These are phyloP conservation scores for Aspergillus niger DNA, from an alignment of 2,329 filamentous ascomycete species.

Conservation along the genomic window DNA sequence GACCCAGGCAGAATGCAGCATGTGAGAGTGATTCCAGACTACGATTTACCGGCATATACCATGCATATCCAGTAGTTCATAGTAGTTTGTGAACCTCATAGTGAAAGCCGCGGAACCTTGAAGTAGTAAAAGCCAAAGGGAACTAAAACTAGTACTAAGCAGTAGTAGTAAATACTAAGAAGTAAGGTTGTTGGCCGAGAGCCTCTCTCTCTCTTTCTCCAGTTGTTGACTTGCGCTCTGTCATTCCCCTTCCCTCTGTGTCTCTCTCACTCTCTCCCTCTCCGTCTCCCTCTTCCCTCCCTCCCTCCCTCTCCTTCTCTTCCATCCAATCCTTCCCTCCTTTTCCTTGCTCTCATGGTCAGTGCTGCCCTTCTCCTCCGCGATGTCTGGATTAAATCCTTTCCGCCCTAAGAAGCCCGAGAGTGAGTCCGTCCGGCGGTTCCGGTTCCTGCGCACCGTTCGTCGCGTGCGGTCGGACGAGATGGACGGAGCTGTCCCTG, in stretches of 20 bases:
- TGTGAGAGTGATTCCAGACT: neutral
- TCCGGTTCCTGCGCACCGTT: slow-evolving; percentile 13
- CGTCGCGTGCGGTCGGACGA: slow-evolving; percentile 7
- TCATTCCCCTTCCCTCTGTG: slow-evolving; percentile 6
- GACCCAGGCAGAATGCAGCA: neutral
- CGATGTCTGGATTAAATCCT: slow-evolving; percentile 54
- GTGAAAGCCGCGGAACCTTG: neutral
- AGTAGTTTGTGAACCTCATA: too few species aligned
- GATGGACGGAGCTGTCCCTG: slow-evolving; percentile 3
- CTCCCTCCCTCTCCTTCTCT: slow-evolving; percentile 17
- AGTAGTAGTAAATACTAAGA: too few species aligned
- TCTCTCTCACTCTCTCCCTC: slow-evolving; percentile 5
- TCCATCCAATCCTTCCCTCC: slow-evolving; percentile 10
- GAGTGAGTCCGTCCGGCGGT: slow-evolving; percentile 31
- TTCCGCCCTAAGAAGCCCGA: slow-evolving; percentile 49
- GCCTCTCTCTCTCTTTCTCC: slow-evolving; percentile 7
- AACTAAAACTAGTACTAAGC: too few species aligned
- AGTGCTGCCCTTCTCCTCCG: slow-evolving; percentile 29
- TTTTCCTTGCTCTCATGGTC: slow-evolving; percentile 34
- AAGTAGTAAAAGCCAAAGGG: neutral
- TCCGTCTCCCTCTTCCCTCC: slow-evolving; percentile 13
- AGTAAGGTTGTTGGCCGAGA: neutral
- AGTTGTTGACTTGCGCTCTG: neutral
- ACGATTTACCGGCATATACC: too few species aligned
- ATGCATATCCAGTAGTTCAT: too few species aligned